Evolutionary conservation across 2,329 filamentous ascomycete species (phyloP), one percentile per base, ranked within the genome.

Genomic region (Colletotrichum tropicicola): DNA sequence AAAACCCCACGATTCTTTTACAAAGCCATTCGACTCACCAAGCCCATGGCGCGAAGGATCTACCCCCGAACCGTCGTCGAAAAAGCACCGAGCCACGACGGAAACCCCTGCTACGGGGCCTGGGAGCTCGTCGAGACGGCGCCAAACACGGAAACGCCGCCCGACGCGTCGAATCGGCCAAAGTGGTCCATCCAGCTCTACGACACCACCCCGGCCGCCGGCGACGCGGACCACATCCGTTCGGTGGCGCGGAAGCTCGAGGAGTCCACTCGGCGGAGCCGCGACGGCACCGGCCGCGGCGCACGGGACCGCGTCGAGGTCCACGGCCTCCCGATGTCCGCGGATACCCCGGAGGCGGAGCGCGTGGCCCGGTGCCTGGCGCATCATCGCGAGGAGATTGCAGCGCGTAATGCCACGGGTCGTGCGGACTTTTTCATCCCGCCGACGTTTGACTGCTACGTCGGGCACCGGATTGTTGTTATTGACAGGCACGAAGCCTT

Each of bases 1-100:
- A n/a, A n/a, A n/a, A n/a, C n/a, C n/a, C n/a, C n/a, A n/a, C n/a
- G n/a, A n/a, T n/a, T n/a, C n/a, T n/a, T n/a, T n/a, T n/a, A n/a
- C n/a, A n/a, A n/a, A n/a, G n/a, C n/a, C n/a, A n/a, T n/a, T n/a
- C n/a, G n/a, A n/a, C n/a, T n/a, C n/a, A n/a, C n/a, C n/a, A n/a
- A n/a, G n/a, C n/a, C 15, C 53, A 57, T 57, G 53, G 53, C 17
- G 3, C 35, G 28, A 17, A 37, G 1, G 6, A 13, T 56, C 4
- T 44, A 43, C 35, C 15, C 55, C 23, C 44, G 55, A 6, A 43
- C 32, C 44, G 30, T 58, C 15, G 55, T 58, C 1, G 55, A 58
- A 43, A 25, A 58, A 32, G 44, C 44, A 9, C 55, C 55, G 8
- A 58, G 55, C 44, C 44, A 58, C 13, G 55, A 51, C 5, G 55